These are phyloP conservation scores for Edaphochlamys debaryana DNA, from an alignment of 139 green algal species.

Conservation along the genomic window DNA sequence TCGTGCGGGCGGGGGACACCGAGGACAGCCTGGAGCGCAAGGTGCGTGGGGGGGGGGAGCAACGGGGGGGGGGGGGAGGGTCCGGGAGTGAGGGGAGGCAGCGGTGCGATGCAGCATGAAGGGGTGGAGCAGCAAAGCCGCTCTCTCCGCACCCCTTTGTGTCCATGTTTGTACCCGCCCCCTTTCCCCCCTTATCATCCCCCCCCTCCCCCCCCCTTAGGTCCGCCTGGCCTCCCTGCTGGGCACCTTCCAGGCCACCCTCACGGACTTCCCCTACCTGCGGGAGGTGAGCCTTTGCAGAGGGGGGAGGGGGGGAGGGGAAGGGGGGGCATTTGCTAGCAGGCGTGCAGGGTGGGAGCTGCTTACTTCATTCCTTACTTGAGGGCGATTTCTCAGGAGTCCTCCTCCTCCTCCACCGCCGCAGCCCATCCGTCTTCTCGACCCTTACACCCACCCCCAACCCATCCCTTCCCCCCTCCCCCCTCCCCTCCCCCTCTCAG, in stretches of 20 bases:
- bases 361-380: too few relatives aligned
- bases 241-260: constrained; percentile 58
- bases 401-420: too few relatives aligned
- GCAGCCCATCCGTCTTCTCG: too few relatives aligned
- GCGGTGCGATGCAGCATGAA: too few relatives aligned
- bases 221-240: constrained; percentile 47
- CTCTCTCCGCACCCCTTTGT: too few relatives aligned
- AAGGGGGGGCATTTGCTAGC: neutral
- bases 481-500: constrained; percentile 6
- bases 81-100: too few relatives aligned
- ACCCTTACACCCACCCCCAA: too few relatives aligned
- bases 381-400: too few relatives aligned
- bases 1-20: constrained; percentile 47
- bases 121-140: too few relatives aligned
- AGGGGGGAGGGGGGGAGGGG: neutral
- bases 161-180: too few relatives aligned
- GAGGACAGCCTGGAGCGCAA: constrained; percentile 45
- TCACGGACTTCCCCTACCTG: constrained; percentile 47
- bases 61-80: too few relatives aligned
- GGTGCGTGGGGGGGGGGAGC: neutral
- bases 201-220: neutral
- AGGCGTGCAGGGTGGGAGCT: neutral
- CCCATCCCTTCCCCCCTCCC: neutral
- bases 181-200: too few relatives aligned
- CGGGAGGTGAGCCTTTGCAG: constrained; percentile 13